Conservation (phyloP, 2,329 filamentous ascomycete species). For the Cercospora sp. region DNA sequence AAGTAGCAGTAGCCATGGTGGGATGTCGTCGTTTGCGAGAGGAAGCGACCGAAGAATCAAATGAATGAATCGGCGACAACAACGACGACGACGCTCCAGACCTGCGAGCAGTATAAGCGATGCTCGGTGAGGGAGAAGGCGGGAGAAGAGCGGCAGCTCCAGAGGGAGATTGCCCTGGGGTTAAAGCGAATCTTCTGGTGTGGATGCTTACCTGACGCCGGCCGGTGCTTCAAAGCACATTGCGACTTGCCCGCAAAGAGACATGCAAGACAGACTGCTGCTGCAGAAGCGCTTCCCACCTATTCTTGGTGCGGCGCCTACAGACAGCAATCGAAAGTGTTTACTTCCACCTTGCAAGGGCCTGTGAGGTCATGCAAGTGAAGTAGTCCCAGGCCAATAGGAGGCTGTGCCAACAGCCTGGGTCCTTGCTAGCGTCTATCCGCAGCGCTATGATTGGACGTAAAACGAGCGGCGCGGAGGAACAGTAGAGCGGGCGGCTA, state of each 20-base stretch:
- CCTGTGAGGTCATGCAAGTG: constrained; percentile 18
- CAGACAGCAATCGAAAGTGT: constrained; percentile 21
- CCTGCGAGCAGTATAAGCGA: constrained; percentile 31
- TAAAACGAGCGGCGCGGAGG: constrained; percentile 23
- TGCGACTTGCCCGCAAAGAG: constrained; percentile 24
- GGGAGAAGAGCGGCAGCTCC: constrained; percentile 20
- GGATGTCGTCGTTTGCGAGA: constrained; percentile 31
- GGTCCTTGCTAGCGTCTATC: constrained; percentile 7
- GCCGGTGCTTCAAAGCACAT: constrained; percentile 29
- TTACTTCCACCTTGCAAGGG: constrained; percentile 21
- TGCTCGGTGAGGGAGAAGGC: constrained; percentile 24
- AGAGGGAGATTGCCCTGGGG: constrained; percentile 22
- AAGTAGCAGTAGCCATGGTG: constrained; percentile 35
- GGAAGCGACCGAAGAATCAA: constrained; percentile 35
- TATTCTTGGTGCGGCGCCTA: constrained; percentile 37
- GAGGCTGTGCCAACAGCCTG: constrained; percentile 17
- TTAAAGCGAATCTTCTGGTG: constrained; percentile 22
- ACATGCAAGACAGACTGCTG: constrained; percentile 30
- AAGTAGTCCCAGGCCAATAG: constrained; percentile 22
- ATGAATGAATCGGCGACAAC: constrained; percentile 36
- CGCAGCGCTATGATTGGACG: constrained; percentile 17
- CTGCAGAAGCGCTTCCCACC: constrained; percentile 26
- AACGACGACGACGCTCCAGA: constrained; percentile 22
- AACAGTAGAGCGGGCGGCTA: constrained; percentile 14
- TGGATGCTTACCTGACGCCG: constrained; percentile 30